Conservation (phyloP, 257 asterid species). For the Vinca minor region DNA sequence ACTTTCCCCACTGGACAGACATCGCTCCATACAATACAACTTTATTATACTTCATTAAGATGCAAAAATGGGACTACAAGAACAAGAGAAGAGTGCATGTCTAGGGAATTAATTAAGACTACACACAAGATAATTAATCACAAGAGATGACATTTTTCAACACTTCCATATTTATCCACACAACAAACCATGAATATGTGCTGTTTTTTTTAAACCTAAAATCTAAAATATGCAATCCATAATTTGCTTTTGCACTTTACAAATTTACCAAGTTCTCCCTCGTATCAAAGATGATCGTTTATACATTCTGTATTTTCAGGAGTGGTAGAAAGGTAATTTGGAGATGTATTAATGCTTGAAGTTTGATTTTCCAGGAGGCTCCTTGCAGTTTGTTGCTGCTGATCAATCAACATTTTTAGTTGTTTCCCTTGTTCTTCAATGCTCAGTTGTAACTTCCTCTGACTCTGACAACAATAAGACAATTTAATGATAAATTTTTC, state of each 20-base stretch:
- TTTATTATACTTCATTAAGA: not conserved
- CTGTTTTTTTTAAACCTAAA: not conserved
- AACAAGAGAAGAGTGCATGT: not conserved
- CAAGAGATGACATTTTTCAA: too few species aligned
- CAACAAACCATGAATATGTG: not conserved
- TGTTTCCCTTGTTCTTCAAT: slow-evolving; percentile 67
- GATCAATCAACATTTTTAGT: slow-evolving; percentile 51
- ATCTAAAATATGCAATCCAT: not conserved
- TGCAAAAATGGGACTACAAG: not conserved
- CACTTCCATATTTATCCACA: not conserved
- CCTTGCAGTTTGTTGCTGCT: slow-evolving; percentile 41
- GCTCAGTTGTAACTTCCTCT: slow-evolving; percentile 52
- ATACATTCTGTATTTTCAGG: slow-evolving; percentile 33
- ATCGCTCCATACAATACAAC: too few species aligned
- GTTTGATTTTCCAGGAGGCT: slow-evolving; percentile 27
- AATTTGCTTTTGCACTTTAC: slow-evolving; percentile 1
- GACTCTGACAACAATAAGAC: slow-evolving; percentile 30
- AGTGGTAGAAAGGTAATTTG: slow-evolving; percentile 21
- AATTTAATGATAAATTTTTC: not conserved
- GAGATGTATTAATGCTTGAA: slow-evolving; percentile 23
- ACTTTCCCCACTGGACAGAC: too few species aligned
- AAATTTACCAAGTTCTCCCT: not conserved
- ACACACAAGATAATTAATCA: not conserved
- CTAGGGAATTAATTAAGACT: not conserved
- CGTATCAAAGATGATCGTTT: too few species aligned